Evolutionary conservation across 2,329 filamentous ascomycete genomes (phyloP).

Genomic region (Tolypocladium capitatum): DNA sequence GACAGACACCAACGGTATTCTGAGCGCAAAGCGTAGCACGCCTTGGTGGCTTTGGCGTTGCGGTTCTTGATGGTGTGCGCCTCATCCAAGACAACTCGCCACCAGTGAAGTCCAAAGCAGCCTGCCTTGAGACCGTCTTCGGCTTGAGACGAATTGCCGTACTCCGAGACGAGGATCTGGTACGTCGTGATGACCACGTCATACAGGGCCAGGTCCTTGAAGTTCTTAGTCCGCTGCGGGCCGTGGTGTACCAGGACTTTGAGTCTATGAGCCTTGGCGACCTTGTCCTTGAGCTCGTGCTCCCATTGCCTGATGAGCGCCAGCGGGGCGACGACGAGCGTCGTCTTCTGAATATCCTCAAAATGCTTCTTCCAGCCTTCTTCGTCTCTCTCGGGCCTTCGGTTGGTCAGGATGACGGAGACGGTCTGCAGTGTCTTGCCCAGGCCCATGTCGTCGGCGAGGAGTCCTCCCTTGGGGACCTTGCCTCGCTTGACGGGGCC

Average conservation of each 20-base stretch:
- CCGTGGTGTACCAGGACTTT: conserved; percentile 88
- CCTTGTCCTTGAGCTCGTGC: conserved; percentile 74
- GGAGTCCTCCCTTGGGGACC: conserved; percentile 81
- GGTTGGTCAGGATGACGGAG: conserved; percentile 72
- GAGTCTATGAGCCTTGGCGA: conserved; percentile 54
- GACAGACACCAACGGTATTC: conserved; percentile 95
- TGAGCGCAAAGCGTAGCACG: conserved; percentile 70
- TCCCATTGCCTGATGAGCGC: conserved; percentile 98
- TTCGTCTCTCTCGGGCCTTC: conserved; percentile 46
- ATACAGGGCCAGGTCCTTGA: conserved; percentile 64
- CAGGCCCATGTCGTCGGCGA: conserved; percentile 94
- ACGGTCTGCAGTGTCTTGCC: conserved; percentile 95
- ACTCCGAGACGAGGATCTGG: conserved; percentile 86
- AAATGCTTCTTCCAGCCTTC: conserved; percentile 56
- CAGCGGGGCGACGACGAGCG: conserved; percentile 82
- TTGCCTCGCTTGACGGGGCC: conserved; percentile 69
- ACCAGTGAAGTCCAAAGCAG: conserved; percentile 89
- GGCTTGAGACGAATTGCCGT: conserved; percentile 52
- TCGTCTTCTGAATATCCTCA: conserved; percentile 58
- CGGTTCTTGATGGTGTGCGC: conserved; percentile 98
- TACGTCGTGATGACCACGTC: conserved; percentile 97
- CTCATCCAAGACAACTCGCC: conserved; percentile 88
- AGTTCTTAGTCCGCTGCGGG: conserved; percentile 66
- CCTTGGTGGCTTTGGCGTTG: conserved; percentile 88
- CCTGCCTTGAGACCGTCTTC: conserved; percentile 56